A percentile compares a stretch with the other conserved stretches of the same genome.
Evolutionary conservation across 371 early-diverging fungal genomes (phyloP).

Genomic region (Mucor saturninus): DNA sequence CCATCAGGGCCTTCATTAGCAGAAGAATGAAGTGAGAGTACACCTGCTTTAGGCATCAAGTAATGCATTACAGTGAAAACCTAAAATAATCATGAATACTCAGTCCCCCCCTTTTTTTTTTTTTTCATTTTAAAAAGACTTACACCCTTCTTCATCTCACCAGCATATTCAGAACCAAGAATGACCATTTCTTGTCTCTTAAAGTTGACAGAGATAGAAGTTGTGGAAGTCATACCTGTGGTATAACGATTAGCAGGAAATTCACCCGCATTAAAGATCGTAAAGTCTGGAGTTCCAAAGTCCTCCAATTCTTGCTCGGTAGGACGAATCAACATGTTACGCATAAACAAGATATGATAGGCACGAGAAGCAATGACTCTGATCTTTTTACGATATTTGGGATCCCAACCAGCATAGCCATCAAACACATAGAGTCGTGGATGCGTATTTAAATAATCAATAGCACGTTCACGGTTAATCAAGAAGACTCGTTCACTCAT

Average conservation of each 20-base stretch:
- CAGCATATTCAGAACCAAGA: slow-evolving; percentile 96
- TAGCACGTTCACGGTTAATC: slow-evolving; percentile 94
- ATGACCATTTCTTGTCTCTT: slow-evolving; percentile 83
- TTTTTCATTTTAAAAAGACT: not conserved
- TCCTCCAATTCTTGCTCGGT: slow-evolving; percentile 85
- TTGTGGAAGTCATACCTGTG: slow-evolving; percentile 95
- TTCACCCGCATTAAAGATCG: slow-evolving; percentile 94
- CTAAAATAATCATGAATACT: slow-evolving; percentile 8
- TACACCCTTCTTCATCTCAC: slow-evolving; percentile 99
- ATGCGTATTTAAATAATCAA: slow-evolving; percentile 96
- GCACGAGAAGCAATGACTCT: slow-evolving; percentile 95
- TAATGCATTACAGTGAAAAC: slow-evolving; percentile 98
- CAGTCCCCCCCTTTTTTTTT: not conserved
- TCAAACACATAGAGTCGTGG: slow-evolving; percentile 94
- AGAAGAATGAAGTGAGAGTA: slow-evolving; percentile 95
- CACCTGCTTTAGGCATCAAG: slow-evolving; percentile 96
- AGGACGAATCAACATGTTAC: slow-evolving; percentile 97
- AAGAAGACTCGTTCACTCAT: slow-evolving; percentile 88
- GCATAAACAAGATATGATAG: slow-evolving; percentile 96
- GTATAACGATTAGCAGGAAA: slow-evolving; percentile 97
- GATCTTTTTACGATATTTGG: slow-evolving; percentile 94
- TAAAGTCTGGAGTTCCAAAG: slow-evolving; percentile 95
- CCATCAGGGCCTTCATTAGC: slow-evolving; percentile 93
- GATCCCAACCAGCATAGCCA: slow-evolving; percentile 95
- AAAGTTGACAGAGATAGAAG: slow-evolving; percentile 92